Conservation (phyloP, 768 basidiomycete species). For the Pulveroboletus ravenelii region DNA sequence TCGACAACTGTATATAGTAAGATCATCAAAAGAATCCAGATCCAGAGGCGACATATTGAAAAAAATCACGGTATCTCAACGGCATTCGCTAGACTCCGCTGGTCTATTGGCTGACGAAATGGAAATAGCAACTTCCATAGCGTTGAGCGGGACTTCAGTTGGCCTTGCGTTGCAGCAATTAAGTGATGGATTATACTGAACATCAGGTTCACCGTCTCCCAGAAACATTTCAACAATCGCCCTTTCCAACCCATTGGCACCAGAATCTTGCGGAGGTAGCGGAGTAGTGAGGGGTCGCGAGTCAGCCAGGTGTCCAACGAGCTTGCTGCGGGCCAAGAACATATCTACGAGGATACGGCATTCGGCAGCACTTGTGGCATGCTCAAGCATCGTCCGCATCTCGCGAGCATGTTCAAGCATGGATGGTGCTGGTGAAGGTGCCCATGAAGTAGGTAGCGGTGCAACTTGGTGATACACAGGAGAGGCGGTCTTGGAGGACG, state of each 20-base stretch:
- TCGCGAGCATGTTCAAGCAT: conserved; percentile 51
- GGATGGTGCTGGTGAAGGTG: conserved; percentile 19
- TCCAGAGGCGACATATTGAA: background rate
- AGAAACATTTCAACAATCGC: conserved; percentile 46
- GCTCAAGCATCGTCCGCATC: conserved; percentile 61
- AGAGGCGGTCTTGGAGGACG: conserved; percentile 13
- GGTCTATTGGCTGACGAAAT: background rate
- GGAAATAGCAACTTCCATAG: background rate
- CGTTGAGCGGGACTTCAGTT: background rate
- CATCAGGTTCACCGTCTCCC: conserved; percentile 20
- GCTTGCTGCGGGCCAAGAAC: conserved; percentile 64
- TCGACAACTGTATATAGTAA: conserved; percentile 10
- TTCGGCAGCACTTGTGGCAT: conserved; percentile 73
- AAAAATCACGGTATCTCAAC: conserved; percentile 15
- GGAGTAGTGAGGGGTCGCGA: conserved; percentile 30
- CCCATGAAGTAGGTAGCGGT: conserved; percentile 14
- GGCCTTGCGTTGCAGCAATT: background rate
- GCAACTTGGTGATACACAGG: conserved; percentile 5
- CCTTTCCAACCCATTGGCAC: conserved; percentile 36
- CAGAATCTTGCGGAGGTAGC: conserved; percentile 33
- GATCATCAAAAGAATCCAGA: conserved; percentile 7
- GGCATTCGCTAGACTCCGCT: conserved; percentile 3
- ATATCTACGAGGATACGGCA: conserved; percentile 83
- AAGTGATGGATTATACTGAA: background rate
- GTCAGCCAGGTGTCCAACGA: conserved; percentile 30